Evolutionary conservation across 2,329 filamentous ascomycete genomes (phyloP).

Genomic region (Fusarium aywerte): DNA sequence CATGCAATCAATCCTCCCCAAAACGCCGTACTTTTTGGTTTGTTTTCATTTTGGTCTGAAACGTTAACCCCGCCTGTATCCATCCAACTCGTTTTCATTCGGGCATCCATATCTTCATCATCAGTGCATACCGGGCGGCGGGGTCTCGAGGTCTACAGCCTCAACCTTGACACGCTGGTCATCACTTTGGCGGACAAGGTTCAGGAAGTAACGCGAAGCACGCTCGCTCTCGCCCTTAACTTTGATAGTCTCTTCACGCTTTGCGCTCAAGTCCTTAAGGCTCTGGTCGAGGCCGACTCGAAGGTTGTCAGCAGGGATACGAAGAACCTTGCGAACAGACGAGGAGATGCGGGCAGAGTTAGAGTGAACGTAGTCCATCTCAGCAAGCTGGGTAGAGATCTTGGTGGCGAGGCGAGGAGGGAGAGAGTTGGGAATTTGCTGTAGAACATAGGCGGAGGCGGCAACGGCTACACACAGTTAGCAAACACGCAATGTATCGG

Average conservation of each 20-base stretch:
- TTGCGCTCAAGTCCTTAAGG: conserved; percentile 82
- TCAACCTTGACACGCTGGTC: conserved; percentile 62
- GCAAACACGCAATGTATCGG: not conserved
- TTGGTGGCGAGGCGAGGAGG: conserved; percentile 87
- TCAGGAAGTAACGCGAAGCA: conserved; percentile 89
- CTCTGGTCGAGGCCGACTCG: conserved; percentile 84
- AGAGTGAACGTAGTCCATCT: conserved; percentile 90
- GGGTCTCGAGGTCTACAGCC: conserved; percentile 65
- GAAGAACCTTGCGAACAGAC: conserved; percentile 88
- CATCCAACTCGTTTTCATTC: conserved; percentile 17
- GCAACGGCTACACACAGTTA: conserved; percentile 68
- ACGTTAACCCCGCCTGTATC: not conserved
- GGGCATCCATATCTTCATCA: conserved; percentile 20
- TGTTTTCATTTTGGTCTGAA: conserved; percentile 16
- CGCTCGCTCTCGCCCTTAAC: conserved; percentile 84
- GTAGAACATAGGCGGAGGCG: conserved; percentile 81
- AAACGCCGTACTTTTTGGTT: conserved; percentile 37
- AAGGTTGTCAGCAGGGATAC: conserved; percentile 86
- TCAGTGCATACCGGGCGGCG: conserved; percentile 55
- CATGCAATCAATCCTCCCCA: conserved; percentile 22
- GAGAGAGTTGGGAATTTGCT: conserved; percentile 88
- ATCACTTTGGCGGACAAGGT: conserved; percentile 76
- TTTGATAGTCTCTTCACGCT: conserved; percentile 85
- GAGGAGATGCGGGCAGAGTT: conserved; percentile 87
- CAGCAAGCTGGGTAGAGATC: conserved; percentile 80